A percentile compares a stretch with the other conserved stretches of the same genome.
These are phyloP conservation scores for Flaveria trinervia DNA, from an alignment of 129 eudicot species.

Conservation along the genomic window DNA sequence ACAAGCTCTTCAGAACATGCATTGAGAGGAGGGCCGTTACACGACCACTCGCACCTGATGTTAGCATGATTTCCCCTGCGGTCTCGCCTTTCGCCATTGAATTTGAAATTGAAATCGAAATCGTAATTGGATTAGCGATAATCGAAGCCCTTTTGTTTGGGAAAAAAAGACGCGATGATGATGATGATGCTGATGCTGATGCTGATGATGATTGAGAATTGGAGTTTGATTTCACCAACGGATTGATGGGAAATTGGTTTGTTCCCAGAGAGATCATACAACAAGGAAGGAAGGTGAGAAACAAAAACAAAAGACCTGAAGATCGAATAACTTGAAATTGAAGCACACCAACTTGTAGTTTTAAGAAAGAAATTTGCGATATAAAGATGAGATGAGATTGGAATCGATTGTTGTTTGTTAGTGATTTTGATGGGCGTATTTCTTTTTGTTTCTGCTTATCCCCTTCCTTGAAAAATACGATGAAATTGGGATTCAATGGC, in stretches of 20 bases:
- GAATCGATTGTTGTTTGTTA: background rate
- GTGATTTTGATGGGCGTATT: too few relatives aligned
- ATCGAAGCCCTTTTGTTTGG: background rate
- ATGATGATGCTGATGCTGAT: background rate
- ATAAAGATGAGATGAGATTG: constrained; percentile 2
- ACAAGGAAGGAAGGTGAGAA: constrained; percentile 39
- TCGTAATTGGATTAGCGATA: too few relatives aligned
- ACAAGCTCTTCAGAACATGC: constrained; percentile 52
- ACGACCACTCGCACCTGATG: constrained; percentile 91
- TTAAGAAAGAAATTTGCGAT: background rate
- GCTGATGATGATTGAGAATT: constrained; percentile 9
- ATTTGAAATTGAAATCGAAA: background rate
- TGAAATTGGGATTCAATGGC: constrained; percentile 32
- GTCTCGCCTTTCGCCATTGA: constrained; percentile 29
- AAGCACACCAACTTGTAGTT: background rate
- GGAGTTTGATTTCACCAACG: constrained; percentile 6
- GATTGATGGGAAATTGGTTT: background rate
- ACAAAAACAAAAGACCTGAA: constrained; percentile 10
- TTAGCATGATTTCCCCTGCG: constrained; percentile 45
- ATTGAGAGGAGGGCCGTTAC: constrained; percentile 63
- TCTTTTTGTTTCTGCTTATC: constrained; percentile 14
- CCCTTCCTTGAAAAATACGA: constrained; percentile 42
- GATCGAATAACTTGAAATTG: too few relatives aligned
- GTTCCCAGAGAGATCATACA: constrained; percentile 38
- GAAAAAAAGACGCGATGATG: constrained; percentile 11